Conservation (phyloP, 495 filamentous ascomycete genomes). For the Cercophora sp. region DNA sequence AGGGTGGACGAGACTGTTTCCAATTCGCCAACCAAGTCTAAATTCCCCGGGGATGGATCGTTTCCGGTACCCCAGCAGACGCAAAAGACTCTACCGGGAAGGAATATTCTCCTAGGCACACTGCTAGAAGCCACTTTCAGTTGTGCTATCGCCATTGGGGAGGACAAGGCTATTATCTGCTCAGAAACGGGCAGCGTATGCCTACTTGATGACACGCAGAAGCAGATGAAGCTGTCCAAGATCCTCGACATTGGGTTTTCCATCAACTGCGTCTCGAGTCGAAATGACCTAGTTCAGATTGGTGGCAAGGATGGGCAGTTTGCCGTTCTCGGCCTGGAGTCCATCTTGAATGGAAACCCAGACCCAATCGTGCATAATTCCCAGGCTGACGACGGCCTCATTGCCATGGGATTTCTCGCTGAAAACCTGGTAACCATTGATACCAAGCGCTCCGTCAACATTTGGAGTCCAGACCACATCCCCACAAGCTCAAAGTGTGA, state of each 20-base stretch:
- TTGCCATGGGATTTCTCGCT: slow-evolving; percentile 66
- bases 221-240: slow-evolving; percentile 62
- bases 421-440: slow-evolving; percentile 74
- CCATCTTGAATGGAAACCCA: slow-evolving; percentile 31
- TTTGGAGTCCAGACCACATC: slow-evolving; percentile 48
- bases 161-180: slow-evolving; percentile 65
- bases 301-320: slow-evolving; percentile 46
- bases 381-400: slow-evolving; percentile 30
- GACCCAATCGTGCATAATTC: slow-evolving; percentile 27
- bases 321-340: slow-evolving; percentile 34
- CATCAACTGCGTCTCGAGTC: slow-evolving; percentile 56
- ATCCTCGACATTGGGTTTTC: slow-evolving; percentile 59
- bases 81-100: slow-evolving; percentile 52
- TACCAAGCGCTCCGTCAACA: slow-evolving; percentile 63
- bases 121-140: slow-evolving; percentile 82
- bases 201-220: slow-evolving; percentile 72
- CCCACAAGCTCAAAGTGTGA: slow-evolving; percentile 26
- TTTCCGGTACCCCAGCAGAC: slow-evolving; percentile 28
- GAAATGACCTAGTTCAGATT: slow-evolving; percentile 36
- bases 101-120: slow-evolving; percentile 69
- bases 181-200: slow-evolving; percentile 72
- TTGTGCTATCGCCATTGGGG: slow-evolving; percentile 68
- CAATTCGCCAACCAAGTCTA: slow-evolving; percentile 46
- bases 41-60: slow-evolving; percentile 37
- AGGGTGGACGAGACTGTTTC: slow-evolving; percentile 61